phyloP scores from a whole-genome alignment of 768 basidiomycete species.

The Piloderma croceum region DNA sequence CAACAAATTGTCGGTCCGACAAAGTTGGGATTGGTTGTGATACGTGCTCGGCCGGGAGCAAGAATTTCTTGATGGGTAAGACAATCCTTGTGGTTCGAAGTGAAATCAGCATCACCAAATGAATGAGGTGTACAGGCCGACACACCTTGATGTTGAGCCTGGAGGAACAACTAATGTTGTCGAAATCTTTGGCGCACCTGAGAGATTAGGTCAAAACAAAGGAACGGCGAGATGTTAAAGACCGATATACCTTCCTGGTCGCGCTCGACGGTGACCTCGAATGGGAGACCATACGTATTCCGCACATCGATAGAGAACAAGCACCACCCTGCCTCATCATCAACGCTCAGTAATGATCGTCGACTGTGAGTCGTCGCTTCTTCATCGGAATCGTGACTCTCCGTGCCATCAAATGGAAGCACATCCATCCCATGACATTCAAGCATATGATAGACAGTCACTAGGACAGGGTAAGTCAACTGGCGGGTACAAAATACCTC shows the following conservation, averaged over 20 bases:
- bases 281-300: slow-evolving; percentile 87
- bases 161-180: slow-evolving; percentile 70
- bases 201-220: slow-evolving; percentile 4
- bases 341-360: slow-evolving; percentile 32
- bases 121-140: slow-evolving; percentile 1
- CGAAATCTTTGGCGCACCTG: slow-evolving; percentile 37
- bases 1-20: slow-evolving; percentile 87
- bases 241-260: slow-evolving; percentile 50
- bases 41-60: slow-evolving; percentile 51
- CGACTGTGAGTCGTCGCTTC: slow-evolving; percentile 16
- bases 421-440: slow-evolving; percentile 83
- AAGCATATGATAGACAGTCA: slow-evolving; percentile 94
- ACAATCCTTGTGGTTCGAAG: slow-evolving; percentile 42
- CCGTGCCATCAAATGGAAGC: slow-evolving; percentile 44
- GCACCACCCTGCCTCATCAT: slow-evolving; percentile 67
- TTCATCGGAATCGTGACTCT: slow-evolving; percentile 16
- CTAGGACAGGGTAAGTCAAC: slow-evolving; percentile 79
- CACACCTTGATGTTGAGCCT: slow-evolving; percentile 78
- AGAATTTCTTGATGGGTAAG: slow-evolving; percentile 67
- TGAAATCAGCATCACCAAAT: slow-evolving; percentile 1
- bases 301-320: slow-evolving; percentile 86
- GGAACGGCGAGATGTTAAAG: neutral
- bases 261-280: slow-evolving; percentile 78
- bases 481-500: slow-evolving; percentile 80
- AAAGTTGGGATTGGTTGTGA: slow-evolving; percentile 74